Evolutionary conservation across 768 basidiomycete genomes (phyloP).

Genomic region (Serpula lacrymans): DNA sequence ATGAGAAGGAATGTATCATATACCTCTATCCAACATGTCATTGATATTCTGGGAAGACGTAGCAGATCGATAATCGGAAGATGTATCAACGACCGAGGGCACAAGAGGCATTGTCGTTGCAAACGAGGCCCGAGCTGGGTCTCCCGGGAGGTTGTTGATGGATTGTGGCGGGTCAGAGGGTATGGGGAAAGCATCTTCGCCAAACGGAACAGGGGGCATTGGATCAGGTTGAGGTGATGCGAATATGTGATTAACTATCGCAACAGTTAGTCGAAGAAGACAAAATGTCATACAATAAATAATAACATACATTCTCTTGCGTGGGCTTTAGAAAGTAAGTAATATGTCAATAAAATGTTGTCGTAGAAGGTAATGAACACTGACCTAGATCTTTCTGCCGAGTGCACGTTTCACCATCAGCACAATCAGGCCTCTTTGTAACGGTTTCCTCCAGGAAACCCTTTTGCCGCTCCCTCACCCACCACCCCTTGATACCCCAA

Average conservation of each 20-base stretch:
- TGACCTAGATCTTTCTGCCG: conserved; percentile 66
- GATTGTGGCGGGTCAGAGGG: no score
- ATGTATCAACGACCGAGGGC: no score
- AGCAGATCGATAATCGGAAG: no score
- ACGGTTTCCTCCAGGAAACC: conserved; percentile 57
- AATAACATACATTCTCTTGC: conserved; percentile 67
- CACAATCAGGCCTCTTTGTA: conserved; percentile 65
- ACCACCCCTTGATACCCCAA: conserved; percentile 79
- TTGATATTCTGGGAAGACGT: no score
- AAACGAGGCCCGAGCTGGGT: no score
- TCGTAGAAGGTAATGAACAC: conserved; percentile 19
- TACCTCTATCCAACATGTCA: no score
- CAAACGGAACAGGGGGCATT: neutral
- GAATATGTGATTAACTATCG: conserved; percentile 32
- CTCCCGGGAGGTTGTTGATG: no score
- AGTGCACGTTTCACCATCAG: conserved; percentile 54
- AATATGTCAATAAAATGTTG: conserved; percentile 5
- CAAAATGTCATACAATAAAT: conserved; percentile 2
- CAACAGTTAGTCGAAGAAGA: conserved; percentile 6
- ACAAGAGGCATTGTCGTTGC: no score
- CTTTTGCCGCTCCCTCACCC: conserved; percentile 73
- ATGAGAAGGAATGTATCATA: no score
- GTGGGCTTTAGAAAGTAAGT: conserved; percentile 44
- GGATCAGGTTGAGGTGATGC: conserved; percentile 24
- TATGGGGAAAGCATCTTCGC: conserved; percentile 1